phyloP scores from a whole-genome alignment of 2,329 filamentous ascomycete genomes.

The Neonectria magnoliae region DNA sequence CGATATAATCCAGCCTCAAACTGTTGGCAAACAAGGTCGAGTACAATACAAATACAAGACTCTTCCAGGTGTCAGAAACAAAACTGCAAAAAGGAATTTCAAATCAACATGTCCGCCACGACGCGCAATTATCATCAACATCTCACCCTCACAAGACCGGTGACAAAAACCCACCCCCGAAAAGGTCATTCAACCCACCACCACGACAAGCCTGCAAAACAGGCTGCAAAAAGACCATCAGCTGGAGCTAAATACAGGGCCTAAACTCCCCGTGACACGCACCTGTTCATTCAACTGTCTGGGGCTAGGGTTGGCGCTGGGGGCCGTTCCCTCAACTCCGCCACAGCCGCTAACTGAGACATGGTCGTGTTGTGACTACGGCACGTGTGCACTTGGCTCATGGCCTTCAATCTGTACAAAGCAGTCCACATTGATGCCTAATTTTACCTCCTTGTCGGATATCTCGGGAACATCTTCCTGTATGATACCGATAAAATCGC shows the following conservation, averaged over 20 bases:
- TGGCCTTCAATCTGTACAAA: neutral
- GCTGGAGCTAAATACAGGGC: neutral
- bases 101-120: neutral
- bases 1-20: neutral
- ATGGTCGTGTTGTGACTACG: slow-evolving; percentile 16
- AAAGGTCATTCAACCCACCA: slow-evolving; percentile 19
- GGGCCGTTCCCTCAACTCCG: neutral
- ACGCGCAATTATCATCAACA: neutral
- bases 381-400: slow-evolving; percentile 25
- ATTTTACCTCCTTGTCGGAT: slow-evolving; percentile 5
- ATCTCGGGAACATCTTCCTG: neutral
- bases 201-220: neutral
- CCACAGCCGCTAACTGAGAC: slow-evolving; percentile 19
- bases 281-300: neutral
- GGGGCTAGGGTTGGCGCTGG: neutral
- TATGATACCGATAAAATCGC: neutral
- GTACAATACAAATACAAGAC: neutral
- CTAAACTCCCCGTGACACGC: neutral
- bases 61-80: neutral
- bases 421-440: slow-evolving; percentile 9
- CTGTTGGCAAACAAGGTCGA: neutral
- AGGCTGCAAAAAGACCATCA: neutral
- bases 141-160: slow-evolving; percentile 5
- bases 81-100: neutral
- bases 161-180: slow-evolving; percentile 6